Base-by-base conservation (phyloP, 75 land plant genomes). In the Sequoia sempervirens region DNA sequence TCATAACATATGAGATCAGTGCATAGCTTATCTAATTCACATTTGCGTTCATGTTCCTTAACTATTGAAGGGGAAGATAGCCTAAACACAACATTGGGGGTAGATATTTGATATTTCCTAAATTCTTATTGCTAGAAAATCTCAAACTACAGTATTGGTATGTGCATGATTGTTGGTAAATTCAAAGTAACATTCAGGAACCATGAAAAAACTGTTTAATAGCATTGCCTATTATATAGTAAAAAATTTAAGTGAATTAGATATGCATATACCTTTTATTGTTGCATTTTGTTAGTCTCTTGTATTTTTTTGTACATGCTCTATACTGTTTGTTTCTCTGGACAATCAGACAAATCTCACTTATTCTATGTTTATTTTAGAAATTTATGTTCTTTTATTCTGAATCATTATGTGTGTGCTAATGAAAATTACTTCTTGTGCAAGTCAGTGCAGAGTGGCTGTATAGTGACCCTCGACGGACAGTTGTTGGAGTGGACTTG, bases 391-490 rank as follows among this genome's bases (percentile, higher is more conserved):
- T 32, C 74, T 41, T 41, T 9, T 40, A 68, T 20, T 36, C 11
- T 82, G 69, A 28, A 20, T n/a, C 45, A 72, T 74, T 83, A 34
- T 83, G 54, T 73, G 2, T 70, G 84, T 83, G 32, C 80, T 36
- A 69, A 69, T 20, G 20, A 66, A 43, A 38, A 15, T 66, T 82
- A n/a, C 28, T 82, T 37, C 46, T 66, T 70, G 1, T 43, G 41
- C 82, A 82, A 85, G 79, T n/a, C 92, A 94, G 98, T 85, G 81
- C 91, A 43, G 96, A 96, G 80, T 96, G 98, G 98, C 87, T 96
- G 1, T 92, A 86, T 4, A 84, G 88, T 83, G 95, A 95, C 64
- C 34, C 95, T 46, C 87, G 93, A 64, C 79, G 95, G 53, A 91
- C 93, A 79, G 92, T 93, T 81, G 82, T 95, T 17, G 96, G 93